Evolutionary conservation across 2,329 filamentous ascomycete genomes (phyloP).

Genomic region (Pseudonectria foliicola): DNA sequence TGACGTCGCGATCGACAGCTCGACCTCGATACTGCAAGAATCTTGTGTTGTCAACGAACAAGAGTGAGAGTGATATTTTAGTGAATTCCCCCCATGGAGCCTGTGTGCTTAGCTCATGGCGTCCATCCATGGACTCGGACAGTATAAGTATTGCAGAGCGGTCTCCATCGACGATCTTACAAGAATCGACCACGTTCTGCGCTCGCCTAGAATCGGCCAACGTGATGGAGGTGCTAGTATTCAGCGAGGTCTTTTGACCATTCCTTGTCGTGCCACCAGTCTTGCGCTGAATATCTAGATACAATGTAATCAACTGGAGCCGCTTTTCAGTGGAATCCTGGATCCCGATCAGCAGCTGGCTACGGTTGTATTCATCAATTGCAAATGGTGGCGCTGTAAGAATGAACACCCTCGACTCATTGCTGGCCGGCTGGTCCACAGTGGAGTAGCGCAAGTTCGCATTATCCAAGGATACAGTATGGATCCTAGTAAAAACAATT

Average conservation of each 20-base stretch:
- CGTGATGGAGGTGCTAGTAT: slow-evolving; percentile 21
- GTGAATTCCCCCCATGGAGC: slow-evolving; percentile 67
- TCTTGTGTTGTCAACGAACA: slow-evolving; percentile 53
- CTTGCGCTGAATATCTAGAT: slow-evolving; percentile 40
- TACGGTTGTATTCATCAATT: slow-evolving; percentile 44
- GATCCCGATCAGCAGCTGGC: slow-evolving; percentile 59
- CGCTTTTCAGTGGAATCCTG: slow-evolving; percentile 62
- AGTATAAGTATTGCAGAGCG: slow-evolving; percentile 64
- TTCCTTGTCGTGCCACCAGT: slow-evolving; percentile 18
- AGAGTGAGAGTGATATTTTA: slow-evolving; percentile 55
- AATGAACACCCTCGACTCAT: slow-evolving; percentile 60
- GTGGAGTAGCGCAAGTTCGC: slow-evolving; percentile 54
- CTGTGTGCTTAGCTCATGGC: slow-evolving; percentile 62
- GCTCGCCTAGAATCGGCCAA: slow-evolving; percentile 49
- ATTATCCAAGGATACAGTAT: slow-evolving; percentile 57
- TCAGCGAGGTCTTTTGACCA: slow-evolving; percentile 13
- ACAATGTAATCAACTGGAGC: slow-evolving; percentile 59
- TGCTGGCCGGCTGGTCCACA: slow-evolving; percentile 44
- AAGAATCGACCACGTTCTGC: slow-evolving; percentile 65
- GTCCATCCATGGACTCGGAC: slow-evolving; percentile 56
- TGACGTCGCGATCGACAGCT: slow-evolving; percentile 44
- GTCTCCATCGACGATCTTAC: slow-evolving; percentile 60
- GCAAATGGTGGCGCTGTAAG: slow-evolving; percentile 52
- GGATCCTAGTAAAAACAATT: slow-evolving; percentile 63
- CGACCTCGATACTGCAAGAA: slow-evolving; percentile 51